Percentiles rank a stretch among this genome's conserved stretches.
These are phyloP conservation scores for Vitis rotundifolia DNA, from an alignment of 164 flowering plant species.

Conservation along the genomic window DNA sequence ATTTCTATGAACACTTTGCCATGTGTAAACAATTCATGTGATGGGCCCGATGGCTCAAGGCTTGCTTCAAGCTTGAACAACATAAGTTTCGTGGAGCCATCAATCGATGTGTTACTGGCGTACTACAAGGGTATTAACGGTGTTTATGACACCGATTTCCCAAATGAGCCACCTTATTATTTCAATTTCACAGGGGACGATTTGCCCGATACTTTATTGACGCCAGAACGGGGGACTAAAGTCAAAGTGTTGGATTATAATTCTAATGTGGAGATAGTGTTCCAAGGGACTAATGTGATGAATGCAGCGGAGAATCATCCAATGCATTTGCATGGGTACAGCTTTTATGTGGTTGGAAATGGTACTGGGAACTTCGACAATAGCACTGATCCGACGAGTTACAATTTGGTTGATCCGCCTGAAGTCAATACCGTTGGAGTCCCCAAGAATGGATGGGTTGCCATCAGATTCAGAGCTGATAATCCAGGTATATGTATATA, in stretches of 20 bases:
- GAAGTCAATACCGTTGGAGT: slow-evolving; percentile 19
- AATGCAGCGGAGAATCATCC: slow-evolving; percentile 19
- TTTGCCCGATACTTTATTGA: neutral
- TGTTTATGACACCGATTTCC: slow-evolving; percentile 9
- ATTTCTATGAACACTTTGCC: slow-evolving; percentile 1
- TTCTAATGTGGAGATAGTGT: slow-evolving; percentile 20
- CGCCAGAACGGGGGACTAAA: slow-evolving; percentile 4
- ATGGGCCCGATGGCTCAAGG: slow-evolving; percentile 6
- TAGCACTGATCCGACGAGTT: slow-evolving; percentile 10
- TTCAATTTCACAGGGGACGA: slow-evolving; percentile 13
- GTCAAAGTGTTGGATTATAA: slow-evolving; percentile 11
- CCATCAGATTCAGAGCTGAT: slow-evolving; percentile 19
- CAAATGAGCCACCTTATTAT: slow-evolving; percentile 1
- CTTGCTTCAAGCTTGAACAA: slow-evolving; percentile 12
- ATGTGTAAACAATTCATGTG: neutral
- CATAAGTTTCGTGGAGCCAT: neutral
- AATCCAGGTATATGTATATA: slow-evolving; percentile 16
- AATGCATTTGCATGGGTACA: slow-evolving; percentile 27
- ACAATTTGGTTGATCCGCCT: slow-evolving; percentile 25
- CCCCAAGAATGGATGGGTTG: slow-evolving; percentile 25
- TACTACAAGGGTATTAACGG: slow-evolving; percentile 9
- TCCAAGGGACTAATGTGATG: slow-evolving; percentile 15
- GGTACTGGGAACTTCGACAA: slow-evolving; percentile 20
- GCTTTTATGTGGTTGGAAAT: slow-evolving; percentile 22
- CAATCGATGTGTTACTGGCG: slow-evolving; percentile 6